A percentile compares a stretch with the other conserved stretches of the same genome.
Conservation (phyloP, 371 early-diverging fungal genomes). For the Sporodiniella umbellata region DNA sequence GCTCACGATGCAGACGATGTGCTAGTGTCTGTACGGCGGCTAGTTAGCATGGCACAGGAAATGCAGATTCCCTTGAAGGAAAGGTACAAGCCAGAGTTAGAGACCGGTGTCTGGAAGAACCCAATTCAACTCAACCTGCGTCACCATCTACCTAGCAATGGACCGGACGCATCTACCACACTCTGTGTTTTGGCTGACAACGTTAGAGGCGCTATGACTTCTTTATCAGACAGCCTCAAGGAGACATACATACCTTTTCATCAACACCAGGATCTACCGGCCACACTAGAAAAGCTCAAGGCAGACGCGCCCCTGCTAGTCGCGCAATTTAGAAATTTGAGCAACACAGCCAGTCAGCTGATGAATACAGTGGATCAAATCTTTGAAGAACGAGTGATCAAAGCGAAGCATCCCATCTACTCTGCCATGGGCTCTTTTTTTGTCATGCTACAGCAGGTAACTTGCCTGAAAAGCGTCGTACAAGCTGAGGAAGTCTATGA, state of each 20-base stretch:
- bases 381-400: constrained; percentile 27
- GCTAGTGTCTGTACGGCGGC: constrained; percentile 70
- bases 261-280: constrained; percentile 4
- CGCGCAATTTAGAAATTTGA: constrained; percentile 52
- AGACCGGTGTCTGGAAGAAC: constrained; percentile 1
- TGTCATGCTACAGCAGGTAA: constrained; percentile 62
- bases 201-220: constrained; percentile 27
- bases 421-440: constrained; percentile 68
- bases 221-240: constrained; percentile 30
- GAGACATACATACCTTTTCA: constrained; percentile 13
- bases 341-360: constrained; percentile 42
- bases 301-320: constrained; percentile 56
- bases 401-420: constrained; percentile 64
- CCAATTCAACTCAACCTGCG: constrained; percentile 1
- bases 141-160: neutral
- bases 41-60: constrained; percentile 74
- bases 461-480: constrained; percentile 27
- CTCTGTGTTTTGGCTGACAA: constrained; percentile 27
- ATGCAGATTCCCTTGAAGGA: constrained; percentile 59
- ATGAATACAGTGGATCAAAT: constrained; percentile 38
- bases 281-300: constrained; percentile 29
- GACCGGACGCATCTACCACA: constrained; percentile 4
- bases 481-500: constrained; percentile 16
- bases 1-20: constrained; percentile 55
- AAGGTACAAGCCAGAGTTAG: constrained; percentile 33